Base-by-base conservation (phyloP, 805 yeast species). In the Metschnikowia lunata region DNA sequence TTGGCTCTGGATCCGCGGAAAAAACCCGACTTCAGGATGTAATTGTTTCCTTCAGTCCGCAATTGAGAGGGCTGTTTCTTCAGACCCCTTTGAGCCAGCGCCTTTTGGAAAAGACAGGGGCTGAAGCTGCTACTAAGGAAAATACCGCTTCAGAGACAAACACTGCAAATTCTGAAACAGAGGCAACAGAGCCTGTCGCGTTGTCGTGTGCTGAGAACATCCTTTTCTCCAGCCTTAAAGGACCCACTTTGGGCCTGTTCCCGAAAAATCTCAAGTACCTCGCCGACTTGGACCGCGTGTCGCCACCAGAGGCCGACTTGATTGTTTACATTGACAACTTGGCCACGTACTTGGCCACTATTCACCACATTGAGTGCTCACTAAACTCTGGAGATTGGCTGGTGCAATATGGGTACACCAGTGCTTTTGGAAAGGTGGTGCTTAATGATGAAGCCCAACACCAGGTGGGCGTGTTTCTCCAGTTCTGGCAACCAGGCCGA, bases 191-290 rank as follows among this genome's bases (percentile, higher is more conserved):
- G 23, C 31, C 11, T 12, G n/a, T 11, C 11, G n/a, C n/a, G 31
- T 4, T 6, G n/a, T 29, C 31, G n/a, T 29, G n/a, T 12, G 68
- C 69, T 1, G 74, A 67, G 37, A 31, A 45, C 1, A 60, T 70
- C 1, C 56, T 70, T 12, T 52, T 62, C 7, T 30, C 45, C 3
- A 67, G 65, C 48, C 58, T 70, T 30, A 43, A 50, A 2, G 49
- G 47, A 3, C 38, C 43, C 1, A 52, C 37, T 26, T 52, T 71
- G 41, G 56, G 59, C 34, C 46, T 57, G 4, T 71, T 71, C 40
- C 70, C 75, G 2, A 44, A 34, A 3, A 71, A 71, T 48, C 55
- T 71, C 46, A 61, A 60, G 36, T 67, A 63, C 44, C 57, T 71
- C 40, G 66, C 70, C 8, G 60, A 56, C 13, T 55, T 71, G 8